A percentile compares a stretch with the other conserved stretches of the same genome.
Evolutionary conservation across 495 filamentous ascomycete species (phyloP).

Genomic region (Amphirosellinia nigrospora): DNA sequence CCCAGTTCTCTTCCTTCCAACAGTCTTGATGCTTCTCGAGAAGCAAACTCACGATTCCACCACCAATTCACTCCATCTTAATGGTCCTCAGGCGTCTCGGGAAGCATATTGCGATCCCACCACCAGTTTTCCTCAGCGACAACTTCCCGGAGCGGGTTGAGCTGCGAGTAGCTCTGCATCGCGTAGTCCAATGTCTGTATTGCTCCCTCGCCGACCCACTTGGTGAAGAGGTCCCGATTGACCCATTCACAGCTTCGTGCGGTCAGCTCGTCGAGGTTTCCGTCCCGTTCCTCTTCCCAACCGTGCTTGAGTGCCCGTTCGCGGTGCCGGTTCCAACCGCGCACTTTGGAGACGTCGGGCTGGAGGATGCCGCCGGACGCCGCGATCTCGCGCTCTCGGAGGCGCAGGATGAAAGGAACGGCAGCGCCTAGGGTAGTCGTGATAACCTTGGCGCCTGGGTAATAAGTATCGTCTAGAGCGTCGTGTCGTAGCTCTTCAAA

Average conservation of each 20-base stretch:
- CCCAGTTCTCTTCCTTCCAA: too few species aligned
- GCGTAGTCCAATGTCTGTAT: background rate
- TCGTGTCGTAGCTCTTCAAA: background rate
- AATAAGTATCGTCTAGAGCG: background rate
- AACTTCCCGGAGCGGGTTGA: too few species aligned
- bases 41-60: too few species aligned
- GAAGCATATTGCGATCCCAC: conserved; percentile 6
- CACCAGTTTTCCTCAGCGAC: conserved; percentile 4
- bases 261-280: background rate
- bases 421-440: background rate
- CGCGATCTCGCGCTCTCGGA: background rate
- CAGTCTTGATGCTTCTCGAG: too few species aligned
- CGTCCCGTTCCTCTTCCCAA: too few species aligned
- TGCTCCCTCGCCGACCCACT: background rate
- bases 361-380: too few species aligned
- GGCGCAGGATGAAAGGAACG: background rate
- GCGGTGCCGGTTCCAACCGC: too few species aligned
- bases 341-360: too few species aligned
- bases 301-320: too few species aligned
- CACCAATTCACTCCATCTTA: too few species aligned
- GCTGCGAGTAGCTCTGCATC: too few species aligned
- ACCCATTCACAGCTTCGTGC: background rate
- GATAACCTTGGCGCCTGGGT: background rate
- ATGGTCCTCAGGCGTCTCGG: background rate
- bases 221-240: conserved; percentile 2